Percentiles rank a stretch among this genome's conserved stretches.
Conservation (phyloP, 192 early-diverging fungal species). For the Cetraspora pellucida region DNA sequence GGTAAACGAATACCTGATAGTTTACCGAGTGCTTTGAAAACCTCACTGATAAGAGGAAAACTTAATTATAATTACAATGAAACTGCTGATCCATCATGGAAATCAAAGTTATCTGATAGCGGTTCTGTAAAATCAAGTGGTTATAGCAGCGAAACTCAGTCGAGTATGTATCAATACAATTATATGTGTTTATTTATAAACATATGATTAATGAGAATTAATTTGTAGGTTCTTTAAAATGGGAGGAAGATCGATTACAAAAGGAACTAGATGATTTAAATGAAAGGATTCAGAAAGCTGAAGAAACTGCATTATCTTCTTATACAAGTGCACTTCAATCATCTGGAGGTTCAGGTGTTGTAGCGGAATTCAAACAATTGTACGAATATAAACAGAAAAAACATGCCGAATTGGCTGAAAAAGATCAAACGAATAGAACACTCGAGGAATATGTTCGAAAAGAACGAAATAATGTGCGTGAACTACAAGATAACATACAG, state of each 20-base stretch:
- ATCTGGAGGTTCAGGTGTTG: constrained; percentile 36
- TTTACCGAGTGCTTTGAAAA: constrained; percentile 54
- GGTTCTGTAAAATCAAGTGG: constrained; percentile 39
- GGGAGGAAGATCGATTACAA: constrained; percentile 52
- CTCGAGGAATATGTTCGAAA: constrained; percentile 57
- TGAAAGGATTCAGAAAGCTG: constrained; percentile 51
- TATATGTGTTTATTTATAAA: background rate
- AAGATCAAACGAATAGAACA: constrained; percentile 42
- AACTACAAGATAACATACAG: constrained; percentile 50
- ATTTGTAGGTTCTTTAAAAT: constrained; percentile 15
- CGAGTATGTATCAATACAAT: constrained; percentile 32
- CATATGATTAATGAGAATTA: background rate
- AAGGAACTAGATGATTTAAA: constrained; percentile 53
- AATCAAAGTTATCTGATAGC: constrained; percentile 36
- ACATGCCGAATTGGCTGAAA: constrained; percentile 48
- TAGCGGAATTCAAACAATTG: constrained; percentile 52
- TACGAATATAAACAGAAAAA: constrained; percentile 59
- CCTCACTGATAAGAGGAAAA: constrained; percentile 53
- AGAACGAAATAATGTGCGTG: constrained; percentile 49
- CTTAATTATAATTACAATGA: constrained; percentile 43
- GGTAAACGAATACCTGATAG: constrained; percentile 52
- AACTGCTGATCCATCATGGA: constrained; percentile 42
- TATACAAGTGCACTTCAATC: constrained; percentile 32
- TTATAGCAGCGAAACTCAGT: constrained; percentile 41
- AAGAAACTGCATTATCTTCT: constrained; percentile 38